Base-by-base conservation (phyloP, 1,284 basidiomycete species). In the Trichosporon faecale region DNA sequence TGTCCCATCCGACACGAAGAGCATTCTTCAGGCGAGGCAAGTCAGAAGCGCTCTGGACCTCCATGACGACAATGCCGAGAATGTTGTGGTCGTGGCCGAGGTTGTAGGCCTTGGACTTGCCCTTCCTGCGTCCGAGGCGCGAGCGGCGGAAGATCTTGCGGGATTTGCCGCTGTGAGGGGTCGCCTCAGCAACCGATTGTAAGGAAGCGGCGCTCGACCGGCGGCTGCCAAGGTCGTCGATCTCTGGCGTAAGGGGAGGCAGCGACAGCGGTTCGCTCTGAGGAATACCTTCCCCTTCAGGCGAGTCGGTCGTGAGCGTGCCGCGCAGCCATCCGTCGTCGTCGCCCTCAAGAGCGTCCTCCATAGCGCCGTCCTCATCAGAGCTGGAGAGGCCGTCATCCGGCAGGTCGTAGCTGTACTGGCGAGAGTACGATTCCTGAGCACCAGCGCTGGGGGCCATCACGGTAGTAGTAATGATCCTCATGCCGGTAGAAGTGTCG, bases 1-100 rank as follows among this genome's bases (percentile, higher is more conserved):
- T 98, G 79, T 98, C 95, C 65, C 78, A 82, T 5, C 78, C 77
- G 21, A 82, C 74, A 23, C 78, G 75, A 11, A 84, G 68, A 11
- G 82, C 81, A 77, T 97, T 98, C 81, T 90, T 91, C 77, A 95
- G 85, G 76, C 88, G 88, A 0, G 96, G 96, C 69, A 99, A 84
- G 81, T 97, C 93, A 18, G 86, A 86, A 1, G 95, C 96, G 31
- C 88, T 78, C 66, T 87, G 84, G 70, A 92, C 87, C 77, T 88
- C 87, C 71, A 95, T 83, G 89, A 97, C 93, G 63, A 97, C 95
- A 71, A 99, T 94, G 1, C 97, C 96, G 2, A 97, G 85, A 60
- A 98, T 91, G 78, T 83, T 81, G 65, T 79, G 77, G 65, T 79
- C 86, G 1, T 89, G 86, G 44, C 88, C 88, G 76, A 94, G 89